Evolutionary conservation across 192 early-diverging fungal genomes (phyloP), one percentile per base, ranked within the genome.

Genomic region (Coemansia aciculifera): DNA sequence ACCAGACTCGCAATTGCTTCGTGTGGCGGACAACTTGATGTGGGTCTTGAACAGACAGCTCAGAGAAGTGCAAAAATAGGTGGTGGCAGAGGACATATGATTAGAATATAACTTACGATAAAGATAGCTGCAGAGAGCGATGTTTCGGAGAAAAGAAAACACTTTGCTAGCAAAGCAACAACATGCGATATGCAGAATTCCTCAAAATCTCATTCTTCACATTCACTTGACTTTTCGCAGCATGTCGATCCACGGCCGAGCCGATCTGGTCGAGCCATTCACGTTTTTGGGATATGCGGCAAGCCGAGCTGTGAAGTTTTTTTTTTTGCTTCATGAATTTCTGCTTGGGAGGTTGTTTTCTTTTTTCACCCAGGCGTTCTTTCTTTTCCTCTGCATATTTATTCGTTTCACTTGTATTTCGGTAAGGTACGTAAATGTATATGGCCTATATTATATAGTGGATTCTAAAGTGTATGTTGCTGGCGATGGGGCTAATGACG

Each of bases 401-500:
- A 12, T 11, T 52, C 6, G 9, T 2, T 34, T 48, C 5, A 51
- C 51, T 64, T 29, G 15, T 34, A 21, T 46, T 64, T 48, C 11
- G 2, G 24, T 2, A 29, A 52, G 49, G 49, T 52, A 52, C n/a
- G 49, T 52, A 29, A 3, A 13, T 17, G 15, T 43, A 43, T 11
- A 43, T 43, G 27, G 27, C 27, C 27, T 27, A 51, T 9, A 43
- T 64, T 34, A 5, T 49, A 4, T 49, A 27, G 27, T 27, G 27
- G 27, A 27, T 27, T 21, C 32, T 7, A 44, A 19, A 54, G 46
- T 12, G 62, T 31, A 8, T 37, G 37, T 37, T 48, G 17, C 24
- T 10, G 46, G 31, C 40, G 37, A 29, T 49, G 12, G 10, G 65
- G 77, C 72, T 81, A 46, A 65, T 81, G 79, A 81, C 74, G 74